Evolutionary conservation across 164 flowering plant species (phyloP).

Genomic region (Nymphaea thermarum): DNA sequence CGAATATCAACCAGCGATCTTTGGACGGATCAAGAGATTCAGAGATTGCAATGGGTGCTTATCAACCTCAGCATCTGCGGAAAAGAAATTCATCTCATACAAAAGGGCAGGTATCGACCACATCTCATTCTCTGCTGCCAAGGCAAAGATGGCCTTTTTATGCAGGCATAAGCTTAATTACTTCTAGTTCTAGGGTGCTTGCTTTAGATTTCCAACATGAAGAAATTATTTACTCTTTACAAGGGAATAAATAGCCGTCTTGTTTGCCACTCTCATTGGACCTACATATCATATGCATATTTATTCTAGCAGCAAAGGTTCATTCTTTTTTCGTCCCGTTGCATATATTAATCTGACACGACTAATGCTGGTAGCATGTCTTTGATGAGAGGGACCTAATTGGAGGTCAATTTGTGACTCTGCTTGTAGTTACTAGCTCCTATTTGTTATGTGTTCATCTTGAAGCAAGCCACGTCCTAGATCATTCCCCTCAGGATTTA

Average conservation of each 20-base stretch:
- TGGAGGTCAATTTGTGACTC: no score
- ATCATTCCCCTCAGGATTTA: not conserved
- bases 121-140: not conserved
- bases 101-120: conserved; percentile 48
- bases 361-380: no score
- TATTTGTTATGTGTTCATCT: not conserved
- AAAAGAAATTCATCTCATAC: conserved; percentile 47
- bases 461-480: not conserved
- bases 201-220: not conserved
- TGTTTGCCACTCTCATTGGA: no score
- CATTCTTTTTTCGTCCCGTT: no score
- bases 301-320: no score
- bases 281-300: no score
- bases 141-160: not conserved
- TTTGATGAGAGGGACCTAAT: no score
- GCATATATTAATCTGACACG: no score
- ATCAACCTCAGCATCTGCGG: conserved; percentile 80
- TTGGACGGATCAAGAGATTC: conserved; percentile 90
- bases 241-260: no score
- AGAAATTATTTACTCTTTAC: no score
- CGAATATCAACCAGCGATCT: conserved; percentile 89
- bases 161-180: not conserved
- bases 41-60: conserved; percentile 99
- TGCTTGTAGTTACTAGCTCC: not conserved
- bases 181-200: not conserved